A percentile compares a stretch with the other conserved stretches of the same genome.
Conservation (phyloP, 169 alveolate genomes). For the Plasmodium relictum region DNA sequence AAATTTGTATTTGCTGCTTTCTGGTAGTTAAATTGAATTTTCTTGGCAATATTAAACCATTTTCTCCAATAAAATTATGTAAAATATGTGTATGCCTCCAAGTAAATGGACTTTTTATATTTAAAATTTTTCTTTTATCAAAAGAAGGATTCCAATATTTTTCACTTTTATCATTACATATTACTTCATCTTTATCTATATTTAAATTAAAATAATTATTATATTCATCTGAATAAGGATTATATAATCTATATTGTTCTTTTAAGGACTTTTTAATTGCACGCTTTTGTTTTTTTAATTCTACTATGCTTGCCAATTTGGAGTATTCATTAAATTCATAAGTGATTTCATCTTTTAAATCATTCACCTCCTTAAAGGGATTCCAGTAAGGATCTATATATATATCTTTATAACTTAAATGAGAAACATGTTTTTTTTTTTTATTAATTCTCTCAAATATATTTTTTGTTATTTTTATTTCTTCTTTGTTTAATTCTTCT, state of each 20-base stretch:
- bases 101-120: conserved; percentile 78
- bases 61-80: conserved; percentile 88
- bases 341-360: conserved; percentile 82
- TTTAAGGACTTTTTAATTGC: conserved; percentile 76
- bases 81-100: conserved; percentile 85
- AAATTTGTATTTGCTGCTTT: conserved; percentile 87
- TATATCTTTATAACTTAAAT: conserved; percentile 77
- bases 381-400: conserved; percentile 89
- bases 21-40: conserved; percentile 87
- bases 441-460: conserved; percentile 81
- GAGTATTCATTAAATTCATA: conserved; percentile 86
- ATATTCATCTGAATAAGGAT: conserved; percentile 73
- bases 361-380: conserved; percentile 85
- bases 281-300: conserved; percentile 77
- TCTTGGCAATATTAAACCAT: conserved; percentile 88
- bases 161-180: conserved; percentile 80
- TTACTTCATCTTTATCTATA: conserved; percentile 16
- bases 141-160: conserved; percentile 88
- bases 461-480: conserved; percentile 77
- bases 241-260: conserved; percentile 71
- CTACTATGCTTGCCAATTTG: conserved; percentile 82
- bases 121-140: conserved; percentile 78
- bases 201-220: conserved; percentile 43
- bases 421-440: conserved; percentile 48
- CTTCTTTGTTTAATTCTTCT: conserved; percentile 80